phyloP scores from a whole-genome alignment of 2,329 filamentous ascomycete species.

The Metarhizium rileyi region DNA sequence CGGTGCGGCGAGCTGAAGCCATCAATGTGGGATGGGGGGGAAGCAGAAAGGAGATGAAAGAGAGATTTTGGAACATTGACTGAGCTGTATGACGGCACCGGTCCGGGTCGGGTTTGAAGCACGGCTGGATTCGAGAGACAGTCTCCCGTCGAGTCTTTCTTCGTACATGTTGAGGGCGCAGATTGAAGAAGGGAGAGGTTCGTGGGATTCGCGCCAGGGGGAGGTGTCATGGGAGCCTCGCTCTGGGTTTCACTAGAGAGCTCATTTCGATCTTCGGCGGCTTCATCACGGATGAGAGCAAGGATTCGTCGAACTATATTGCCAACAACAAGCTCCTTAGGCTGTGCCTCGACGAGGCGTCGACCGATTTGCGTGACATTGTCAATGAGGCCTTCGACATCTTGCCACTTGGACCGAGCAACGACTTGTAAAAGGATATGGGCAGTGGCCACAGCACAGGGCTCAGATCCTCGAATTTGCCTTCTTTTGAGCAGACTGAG shows the following conservation, averaged over 20 bases:
- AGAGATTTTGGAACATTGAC: slow-evolving; percentile 65
- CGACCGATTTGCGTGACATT: slow-evolving; percentile 72
- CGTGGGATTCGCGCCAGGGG: slow-evolving; percentile 27
- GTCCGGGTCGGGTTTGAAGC: slow-evolving; percentile 41
- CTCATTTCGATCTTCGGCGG: slow-evolving; percentile 68
- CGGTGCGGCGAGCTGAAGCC: slow-evolving; percentile 34
- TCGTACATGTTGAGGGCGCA: slow-evolving; percentile 22
- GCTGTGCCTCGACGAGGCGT: slow-evolving; percentile 71
- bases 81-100: slow-evolving; percentile 52
- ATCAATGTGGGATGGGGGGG: slow-evolving; percentile 36
- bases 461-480: slow-evolving; percentile 79
- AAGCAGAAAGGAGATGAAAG: slow-evolving; percentile 77
- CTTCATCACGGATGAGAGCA: slow-evolving; percentile 84
- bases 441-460: slow-evolving; percentile 84
- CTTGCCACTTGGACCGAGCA: slow-evolving; percentile 66
- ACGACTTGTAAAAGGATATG: slow-evolving; percentile 83
- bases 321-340: slow-evolving; percentile 82
- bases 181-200: slow-evolving; percentile 19
- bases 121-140: slow-evolving; percentile 18
- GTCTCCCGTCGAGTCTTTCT: slow-evolving; percentile 24
- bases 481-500: slow-evolving; percentile 66
- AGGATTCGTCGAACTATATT: slow-evolving; percentile 90
- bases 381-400: slow-evolving; percentile 68
- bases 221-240: slow-evolving; percentile 30
- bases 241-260: slow-evolving; percentile 48